Conservation (phyloP, 2,329 filamentous ascomycete species). For the Pestalotiopsis sp. region DNA sequence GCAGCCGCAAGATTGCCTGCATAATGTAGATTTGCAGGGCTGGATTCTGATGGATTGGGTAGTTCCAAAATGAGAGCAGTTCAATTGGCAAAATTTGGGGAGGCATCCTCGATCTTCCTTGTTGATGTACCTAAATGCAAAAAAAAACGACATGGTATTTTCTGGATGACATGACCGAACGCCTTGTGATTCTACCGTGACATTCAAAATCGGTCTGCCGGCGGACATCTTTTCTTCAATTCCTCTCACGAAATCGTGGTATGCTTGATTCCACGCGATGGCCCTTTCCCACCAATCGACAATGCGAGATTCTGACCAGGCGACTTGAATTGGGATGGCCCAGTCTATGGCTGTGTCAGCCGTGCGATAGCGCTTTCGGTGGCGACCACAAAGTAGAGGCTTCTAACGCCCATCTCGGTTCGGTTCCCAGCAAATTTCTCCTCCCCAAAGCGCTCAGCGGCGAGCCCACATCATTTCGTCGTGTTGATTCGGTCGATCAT, state of each 20-base stretch:
- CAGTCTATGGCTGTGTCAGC: neutral
- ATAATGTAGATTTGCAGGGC: conserved; percentile 56
- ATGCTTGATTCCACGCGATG: neutral
- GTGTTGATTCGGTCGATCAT: conserved; percentile 23
- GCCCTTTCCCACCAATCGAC: neutral
- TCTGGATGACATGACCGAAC: conserved; percentile 8
- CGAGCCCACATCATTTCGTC: too few relatives aligned
- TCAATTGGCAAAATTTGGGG: neutral
- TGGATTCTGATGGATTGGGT: neutral
- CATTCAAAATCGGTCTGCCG: neutral
- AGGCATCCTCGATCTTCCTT: neutral
- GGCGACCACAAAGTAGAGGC: neutral
- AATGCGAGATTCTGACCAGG: neutral
- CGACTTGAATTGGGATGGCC: neutral
- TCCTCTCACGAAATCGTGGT: neutral
- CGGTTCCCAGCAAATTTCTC: neutral
- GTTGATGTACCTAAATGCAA: neutral
- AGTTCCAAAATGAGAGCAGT: neutral
- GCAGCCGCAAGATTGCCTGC: conserved; percentile 68
- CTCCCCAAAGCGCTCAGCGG: neutral
- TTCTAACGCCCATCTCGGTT: neutral
- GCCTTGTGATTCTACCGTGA: neutral
- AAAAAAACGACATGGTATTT: neutral
- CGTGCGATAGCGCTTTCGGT: neutral
- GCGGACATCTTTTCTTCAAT: neutral